These are phyloP conservation scores for Cryoendolithus antarcticus DNA, from an alignment of 2,329 filamentous ascomycete species.

Conservation along the genomic window DNA sequence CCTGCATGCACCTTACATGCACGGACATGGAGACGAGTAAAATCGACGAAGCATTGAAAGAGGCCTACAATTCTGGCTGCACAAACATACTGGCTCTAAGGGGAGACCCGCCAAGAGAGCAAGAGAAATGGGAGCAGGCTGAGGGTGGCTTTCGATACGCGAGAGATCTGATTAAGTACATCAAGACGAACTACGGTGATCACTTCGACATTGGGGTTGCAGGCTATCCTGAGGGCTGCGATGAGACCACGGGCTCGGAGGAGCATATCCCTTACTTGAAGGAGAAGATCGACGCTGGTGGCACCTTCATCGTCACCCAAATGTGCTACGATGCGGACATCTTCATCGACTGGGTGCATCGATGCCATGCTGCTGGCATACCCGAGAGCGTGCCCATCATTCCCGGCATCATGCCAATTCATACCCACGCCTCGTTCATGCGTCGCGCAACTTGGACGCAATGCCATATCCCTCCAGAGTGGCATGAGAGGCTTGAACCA, in stretches of 20 bases:
- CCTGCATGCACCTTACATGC: constrained; percentile 97
- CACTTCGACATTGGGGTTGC: constrained; percentile 98
- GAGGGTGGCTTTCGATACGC: constrained; percentile 86
- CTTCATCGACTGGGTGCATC: constrained; percentile 81
- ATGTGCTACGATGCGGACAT: constrained; percentile 99
- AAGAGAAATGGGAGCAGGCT: constrained; percentile 83
- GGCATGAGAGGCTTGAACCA: constrained; percentile 72
- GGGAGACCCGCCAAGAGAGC: constrained; percentile 84
- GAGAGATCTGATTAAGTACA: constrained; percentile 77
- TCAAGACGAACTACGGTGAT: constrained; percentile 64
- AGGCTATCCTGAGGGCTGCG: constrained; percentile 88
- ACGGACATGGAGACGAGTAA: constrained; percentile 94
- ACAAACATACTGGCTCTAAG: constrained; percentile 92
- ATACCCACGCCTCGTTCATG: constrained; percentile 86
- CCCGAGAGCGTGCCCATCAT: constrained; percentile 58
- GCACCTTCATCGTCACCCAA: constrained; percentile 89
- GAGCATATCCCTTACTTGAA: constrained; percentile 82
- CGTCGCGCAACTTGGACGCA: constrained; percentile 85
- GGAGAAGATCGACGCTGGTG: constrained; percentile 91
- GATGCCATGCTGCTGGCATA: constrained; percentile 76
- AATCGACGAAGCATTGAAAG: constrained; percentile 75
- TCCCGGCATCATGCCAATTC: constrained; percentile 85
- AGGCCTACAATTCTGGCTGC: constrained; percentile 88
- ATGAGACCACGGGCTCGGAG: constrained; percentile 83
- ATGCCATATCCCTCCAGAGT: constrained; percentile 67